phyloP scores from a whole-genome alignment of 176 grass and related monocot genomes.

The Elaeis guineensis region DNA sequence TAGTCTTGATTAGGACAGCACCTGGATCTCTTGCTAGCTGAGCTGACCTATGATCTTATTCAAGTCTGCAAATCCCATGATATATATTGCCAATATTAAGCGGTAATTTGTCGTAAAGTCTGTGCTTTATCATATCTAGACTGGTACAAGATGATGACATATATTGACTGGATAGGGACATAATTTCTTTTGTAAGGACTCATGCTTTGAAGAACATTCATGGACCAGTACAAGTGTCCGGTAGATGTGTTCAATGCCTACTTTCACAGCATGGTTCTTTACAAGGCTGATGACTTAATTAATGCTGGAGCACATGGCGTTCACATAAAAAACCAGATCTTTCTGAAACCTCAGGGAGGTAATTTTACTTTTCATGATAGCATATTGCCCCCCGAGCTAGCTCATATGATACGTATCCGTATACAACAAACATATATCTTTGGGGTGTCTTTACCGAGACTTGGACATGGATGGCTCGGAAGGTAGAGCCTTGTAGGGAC shows the following conservation, averaged over 20 bases:
- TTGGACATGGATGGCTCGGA: no score
- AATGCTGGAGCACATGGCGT: constrained; percentile 22
- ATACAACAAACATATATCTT: no score
- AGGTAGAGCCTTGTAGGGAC: no score
- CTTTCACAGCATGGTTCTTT: constrained; percentile 63
- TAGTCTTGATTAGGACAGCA: no score
- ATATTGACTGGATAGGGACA: constrained; percentile 22
- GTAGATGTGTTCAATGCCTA: constrained; percentile 56
- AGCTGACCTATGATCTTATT: no score
- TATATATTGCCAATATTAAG: no score
- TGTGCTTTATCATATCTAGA: not conserved
- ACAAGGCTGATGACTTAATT: constrained; percentile 31
- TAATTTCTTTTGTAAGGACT: constrained; percentile 26
- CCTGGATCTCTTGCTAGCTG: no score
- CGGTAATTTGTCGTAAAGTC: no score
- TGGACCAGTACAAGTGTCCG: constrained; percentile 60
- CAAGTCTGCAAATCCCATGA: no score
- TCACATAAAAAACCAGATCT: constrained; percentile 9
- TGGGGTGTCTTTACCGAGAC: no score
- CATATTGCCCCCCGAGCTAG: no score
- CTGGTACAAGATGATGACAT: constrained; percentile 3
- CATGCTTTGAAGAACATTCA: constrained; percentile 30
- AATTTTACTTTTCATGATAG: constrained; percentile 9
- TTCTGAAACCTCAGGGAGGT: constrained; percentile 32
- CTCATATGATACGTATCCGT: no score